Conservation (phyloP, 805 yeast genomes). For the Metschnikowia kunwiensis region DNA sequence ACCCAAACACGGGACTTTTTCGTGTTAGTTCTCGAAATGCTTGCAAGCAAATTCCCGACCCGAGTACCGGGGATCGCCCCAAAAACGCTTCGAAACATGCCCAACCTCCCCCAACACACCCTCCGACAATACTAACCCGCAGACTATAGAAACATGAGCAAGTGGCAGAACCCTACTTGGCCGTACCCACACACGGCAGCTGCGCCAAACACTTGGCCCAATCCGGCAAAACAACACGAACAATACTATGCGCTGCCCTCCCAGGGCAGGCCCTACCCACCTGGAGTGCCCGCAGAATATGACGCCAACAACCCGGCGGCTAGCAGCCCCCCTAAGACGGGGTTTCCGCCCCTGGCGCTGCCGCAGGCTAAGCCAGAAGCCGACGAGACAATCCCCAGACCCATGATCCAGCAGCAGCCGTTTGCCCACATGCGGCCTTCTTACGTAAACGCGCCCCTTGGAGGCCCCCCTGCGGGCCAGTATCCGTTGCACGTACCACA, state of each 20-base stretch:
- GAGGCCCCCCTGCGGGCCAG: background rate
- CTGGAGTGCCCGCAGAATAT: background rate
- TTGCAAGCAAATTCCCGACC: no score
- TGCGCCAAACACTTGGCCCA: slow-evolving; percentile 3
- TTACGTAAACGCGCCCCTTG: slow-evolving; percentile 1
- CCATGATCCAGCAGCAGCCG: slow-evolving; percentile 8
- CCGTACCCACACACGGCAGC: slow-evolving; percentile 6
- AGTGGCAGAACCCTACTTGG: slow-evolving; percentile 18
- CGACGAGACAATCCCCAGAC: slow-evolving; percentile 5
- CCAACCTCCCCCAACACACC: slow-evolving; percentile 1
- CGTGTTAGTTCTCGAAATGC: no score
- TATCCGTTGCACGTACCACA: slow-evolving; percentile 13
- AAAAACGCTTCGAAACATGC: background rate
- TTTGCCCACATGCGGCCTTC: slow-evolving; percentile 3
- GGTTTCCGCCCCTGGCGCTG: background rate
- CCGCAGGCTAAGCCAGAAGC: slow-evolving; percentile 3
- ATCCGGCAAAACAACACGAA: slow-evolving; percentile 2
- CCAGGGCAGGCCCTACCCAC: slow-evolving; percentile 3
- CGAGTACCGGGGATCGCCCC: background rate
- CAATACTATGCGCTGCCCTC: slow-evolving; percentile 10
- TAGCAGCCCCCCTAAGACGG: background rate
- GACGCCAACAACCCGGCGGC: background rate
- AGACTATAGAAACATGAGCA: slow-evolving; percentile 14
- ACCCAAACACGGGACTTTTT: background rate
- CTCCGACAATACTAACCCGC: background rate